A percentile compares a stretch with the other conserved stretches of the same genome.
These are phyloP conservation scores for Hymenoscyphus linearis DNA, from an alignment of 2,329 filamentous ascomycete genomes.

Conservation along the genomic window DNA sequence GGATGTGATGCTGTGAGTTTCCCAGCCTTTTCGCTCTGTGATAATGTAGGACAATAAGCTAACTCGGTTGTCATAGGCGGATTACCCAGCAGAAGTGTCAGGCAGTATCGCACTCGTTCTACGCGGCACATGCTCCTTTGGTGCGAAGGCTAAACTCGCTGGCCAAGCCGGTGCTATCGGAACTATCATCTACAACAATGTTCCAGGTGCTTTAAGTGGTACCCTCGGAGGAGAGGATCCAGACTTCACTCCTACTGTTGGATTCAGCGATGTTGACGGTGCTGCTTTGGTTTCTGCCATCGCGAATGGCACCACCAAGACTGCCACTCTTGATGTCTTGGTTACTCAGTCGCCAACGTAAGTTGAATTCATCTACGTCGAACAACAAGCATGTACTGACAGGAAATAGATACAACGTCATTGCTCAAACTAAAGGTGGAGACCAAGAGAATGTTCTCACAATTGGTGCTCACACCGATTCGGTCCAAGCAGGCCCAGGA, in stretches of 20 bases:
- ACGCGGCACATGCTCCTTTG: conserved; percentile 66
- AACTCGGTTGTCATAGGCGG: conserved; percentile 34
- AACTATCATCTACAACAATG: conserved; percentile 68
- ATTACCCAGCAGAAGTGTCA: conserved; percentile 50
- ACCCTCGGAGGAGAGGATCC: conserved; percentile 36
- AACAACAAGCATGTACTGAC: neutral
- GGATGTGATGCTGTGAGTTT: conserved; percentile 20
- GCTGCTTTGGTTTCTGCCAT: conserved; percentile 39
- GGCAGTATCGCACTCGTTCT: conserved; percentile 66
- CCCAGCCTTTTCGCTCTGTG: neutral
- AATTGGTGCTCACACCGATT: conserved; percentile 60
- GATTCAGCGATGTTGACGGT: conserved; percentile 6
- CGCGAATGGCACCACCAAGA: conserved; percentile 36
- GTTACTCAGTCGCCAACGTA: conserved; percentile 7
- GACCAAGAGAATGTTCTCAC: conserved; percentile 60
- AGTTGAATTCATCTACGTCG: neutral
- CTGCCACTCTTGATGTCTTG: conserved; percentile 8
- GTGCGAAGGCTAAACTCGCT: conserved; percentile 61
- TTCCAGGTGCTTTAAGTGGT: conserved; percentile 51
- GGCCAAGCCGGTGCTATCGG: conserved; percentile 63
- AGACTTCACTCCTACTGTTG: conserved; percentile 4
- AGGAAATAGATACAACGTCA: conserved; percentile 42
- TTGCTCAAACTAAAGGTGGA: conserved; percentile 55
- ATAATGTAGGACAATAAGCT: neutral
- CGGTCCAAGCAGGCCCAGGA: conserved; percentile 54